These are phyloP conservation scores for Rhizopogon hawkerae DNA, from an alignment of 1,284 basidiomycete species.

Conservation along the genomic window DNA sequence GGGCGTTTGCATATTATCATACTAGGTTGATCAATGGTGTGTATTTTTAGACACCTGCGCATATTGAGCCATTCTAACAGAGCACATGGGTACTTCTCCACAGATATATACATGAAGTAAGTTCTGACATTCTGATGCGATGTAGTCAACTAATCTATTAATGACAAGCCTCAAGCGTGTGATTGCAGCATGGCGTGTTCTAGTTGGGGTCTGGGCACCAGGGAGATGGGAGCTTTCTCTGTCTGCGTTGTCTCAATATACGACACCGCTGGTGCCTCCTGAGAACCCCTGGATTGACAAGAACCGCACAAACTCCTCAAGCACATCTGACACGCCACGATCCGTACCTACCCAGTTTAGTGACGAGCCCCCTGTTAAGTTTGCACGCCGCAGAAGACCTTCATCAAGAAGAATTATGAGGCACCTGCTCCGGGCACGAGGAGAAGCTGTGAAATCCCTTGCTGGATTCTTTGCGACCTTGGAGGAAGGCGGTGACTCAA, in stretches of 20 bases:
- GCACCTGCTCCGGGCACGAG: slow-evolving; percentile 75
- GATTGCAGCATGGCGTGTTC: slow-evolving; percentile 80
- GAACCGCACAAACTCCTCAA: slow-evolving; percentile 24
- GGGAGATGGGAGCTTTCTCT: slow-evolving; percentile 70
- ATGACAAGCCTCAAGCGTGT: slow-evolving; percentile 65
- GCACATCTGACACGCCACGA: slow-evolving; percentile 12
- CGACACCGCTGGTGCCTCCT: slow-evolving; percentile 52
- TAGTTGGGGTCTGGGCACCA: slow-evolving; percentile 86
- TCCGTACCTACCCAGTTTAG: slow-evolving; percentile 18
- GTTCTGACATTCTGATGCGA: slow-evolving; percentile 23
- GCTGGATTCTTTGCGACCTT: slow-evolving; percentile 64
- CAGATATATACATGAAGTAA: slow-evolving; percentile 77
- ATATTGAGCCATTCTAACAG: slow-evolving; percentile 18
- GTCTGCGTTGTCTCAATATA: slow-evolving; percentile 66
- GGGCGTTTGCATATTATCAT: slow-evolving; percentile 76
- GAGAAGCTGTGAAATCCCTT: slow-evolving; percentile 69
- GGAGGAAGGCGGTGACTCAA: slow-evolving; percentile 37
- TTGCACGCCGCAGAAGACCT: slow-evolving; percentile 42
- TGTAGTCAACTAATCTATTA: slow-evolving; percentile 12
- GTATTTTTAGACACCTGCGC: slow-evolving; percentile 22
- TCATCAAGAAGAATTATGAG: slow-evolving; percentile 76
- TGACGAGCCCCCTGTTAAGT: slow-evolving; percentile 35
- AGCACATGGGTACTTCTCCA: slow-evolving; percentile 6
- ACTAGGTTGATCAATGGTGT: slow-evolving; percentile 66
- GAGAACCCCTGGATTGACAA: slow-evolving; percentile 64